A percentile compares a stretch with the other conserved stretches of the same genome.
These are phyloP conservation scores for Musa beccarii DNA, from an alignment of 176 grass and related monocot genomes.

Conservation along the genomic window DNA sequence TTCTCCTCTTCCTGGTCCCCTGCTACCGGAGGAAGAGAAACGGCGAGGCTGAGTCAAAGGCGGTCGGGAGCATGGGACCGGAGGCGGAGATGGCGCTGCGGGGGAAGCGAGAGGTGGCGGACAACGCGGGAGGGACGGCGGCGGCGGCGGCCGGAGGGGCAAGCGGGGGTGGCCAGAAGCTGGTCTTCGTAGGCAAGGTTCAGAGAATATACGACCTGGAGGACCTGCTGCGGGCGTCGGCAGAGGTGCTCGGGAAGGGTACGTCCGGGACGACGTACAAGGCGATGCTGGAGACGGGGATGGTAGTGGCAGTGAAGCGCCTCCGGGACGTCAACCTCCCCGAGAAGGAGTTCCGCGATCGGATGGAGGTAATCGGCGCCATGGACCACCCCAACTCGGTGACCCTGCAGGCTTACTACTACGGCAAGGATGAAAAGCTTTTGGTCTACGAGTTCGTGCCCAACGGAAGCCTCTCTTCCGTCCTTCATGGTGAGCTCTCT, in stretches of 20 bases:
- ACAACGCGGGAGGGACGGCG: not conserved
- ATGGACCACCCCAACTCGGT: conserved; percentile 45
- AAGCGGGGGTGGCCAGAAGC: conserved; percentile 35
- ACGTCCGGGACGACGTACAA: conserved; percentile 65
- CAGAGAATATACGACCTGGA: conserved; percentile 61
- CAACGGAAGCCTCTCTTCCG: conserved; percentile 61
- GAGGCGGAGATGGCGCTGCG: conserved; percentile 4
- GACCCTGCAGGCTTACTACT: conserved; percentile 56
- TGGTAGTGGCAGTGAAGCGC: conserved; percentile 51
- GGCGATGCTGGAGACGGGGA: conserved; percentile 55
- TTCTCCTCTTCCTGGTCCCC: conserved; percentile 29
- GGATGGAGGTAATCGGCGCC: conserved; percentile 27
- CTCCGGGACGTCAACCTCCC: conserved; percentile 47
- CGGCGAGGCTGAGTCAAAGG: not conserved
- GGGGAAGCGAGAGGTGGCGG: conserved; percentile 14
- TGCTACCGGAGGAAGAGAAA: conserved; percentile 4
- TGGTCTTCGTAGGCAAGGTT: conserved; percentile 50
- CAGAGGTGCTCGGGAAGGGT: conserved; percentile 71
- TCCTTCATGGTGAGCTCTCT: conserved; percentile 42
- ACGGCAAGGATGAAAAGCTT: conserved; percentile 79
- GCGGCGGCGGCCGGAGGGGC: not conserved
- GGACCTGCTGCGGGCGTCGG: conserved; percentile 61
- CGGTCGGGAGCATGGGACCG: not conserved
- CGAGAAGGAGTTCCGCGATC: conserved; percentile 42
- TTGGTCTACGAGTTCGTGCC: conserved; percentile 64